These are phyloP conservation scores for Fistulinella cinereoalba DNA, from an alignment of 1,284 basidiomycete genomes.

Conservation along the genomic window DNA sequence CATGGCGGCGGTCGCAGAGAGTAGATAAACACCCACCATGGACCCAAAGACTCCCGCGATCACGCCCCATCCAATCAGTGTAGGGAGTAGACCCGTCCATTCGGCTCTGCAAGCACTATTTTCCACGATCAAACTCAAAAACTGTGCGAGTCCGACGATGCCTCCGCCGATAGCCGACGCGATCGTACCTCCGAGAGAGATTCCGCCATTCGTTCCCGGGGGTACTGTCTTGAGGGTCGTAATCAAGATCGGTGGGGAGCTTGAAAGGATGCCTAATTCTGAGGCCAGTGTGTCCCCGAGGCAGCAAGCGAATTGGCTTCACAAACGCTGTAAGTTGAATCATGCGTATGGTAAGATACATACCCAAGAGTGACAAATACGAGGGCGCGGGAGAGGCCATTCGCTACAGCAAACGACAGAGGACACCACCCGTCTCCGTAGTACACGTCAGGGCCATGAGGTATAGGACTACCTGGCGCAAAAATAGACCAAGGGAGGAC, in stretches of 20 bases:
- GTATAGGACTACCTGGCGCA: background rate
- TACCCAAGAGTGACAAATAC: slow-evolving; percentile 73
- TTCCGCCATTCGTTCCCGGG: slow-evolving; percentile 89
- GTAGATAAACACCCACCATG: slow-evolving; percentile 47
- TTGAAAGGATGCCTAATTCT: slow-evolving; percentile 81
- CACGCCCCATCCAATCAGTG: slow-evolving; percentile 57
- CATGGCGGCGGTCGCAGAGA: background rate
- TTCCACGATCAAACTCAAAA: slow-evolving; percentile 59
- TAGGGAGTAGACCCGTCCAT: slow-evolving; percentile 38
- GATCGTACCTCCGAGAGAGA: slow-evolving; percentile 72
- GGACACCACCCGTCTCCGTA: slow-evolving; percentile 26
- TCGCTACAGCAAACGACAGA: slow-evolving; percentile 19
- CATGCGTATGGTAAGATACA: background rate
- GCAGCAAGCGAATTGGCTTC: slow-evolving; percentile 78
- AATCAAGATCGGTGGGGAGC: slow-evolving; percentile 65
- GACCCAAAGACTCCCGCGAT: slow-evolving; percentile 74
- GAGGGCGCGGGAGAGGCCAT: slow-evolving; percentile 56
- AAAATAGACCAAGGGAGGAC: slow-evolving; percentile 30
- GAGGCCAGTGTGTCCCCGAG: slow-evolving; percentile 80
- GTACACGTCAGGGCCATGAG: slow-evolving; percentile 14
- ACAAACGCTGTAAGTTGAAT: slow-evolving; percentile 1
- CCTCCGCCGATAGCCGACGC: slow-evolving; percentile 75
- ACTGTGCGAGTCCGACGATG: slow-evolving; percentile 65
- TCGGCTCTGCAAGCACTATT: slow-evolving; percentile 47
- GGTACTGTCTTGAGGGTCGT: slow-evolving; percentile 75